phyloP scores from a whole-genome alignment of 1,284 basidiomycete genomes.

The Ustilago curta region DNA sequence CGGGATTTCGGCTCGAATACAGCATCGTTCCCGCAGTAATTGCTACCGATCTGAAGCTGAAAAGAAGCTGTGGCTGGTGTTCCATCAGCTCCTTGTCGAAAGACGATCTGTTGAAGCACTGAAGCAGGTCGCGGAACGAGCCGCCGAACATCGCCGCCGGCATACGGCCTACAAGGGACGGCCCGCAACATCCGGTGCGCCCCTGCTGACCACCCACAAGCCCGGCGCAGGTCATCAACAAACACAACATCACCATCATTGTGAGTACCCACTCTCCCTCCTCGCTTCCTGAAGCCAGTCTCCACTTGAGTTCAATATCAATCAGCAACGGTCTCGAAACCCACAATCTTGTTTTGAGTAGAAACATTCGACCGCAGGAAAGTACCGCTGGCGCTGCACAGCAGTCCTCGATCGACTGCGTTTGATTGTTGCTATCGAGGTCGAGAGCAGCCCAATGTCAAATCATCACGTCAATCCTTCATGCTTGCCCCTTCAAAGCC shows the following conservation, averaged over 20 bases:
- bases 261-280: background rate
- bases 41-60: background rate
- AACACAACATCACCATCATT: background rate
- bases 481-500: too few relatives aligned
- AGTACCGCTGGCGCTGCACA: too few relatives aligned
- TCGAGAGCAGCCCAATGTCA: too few relatives aligned
- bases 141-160: background rate
- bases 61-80: slow-evolving; percentile 2
- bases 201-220: background rate
- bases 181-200: background rate
- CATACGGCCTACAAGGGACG: background rate
- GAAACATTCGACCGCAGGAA: too few relatives aligned
- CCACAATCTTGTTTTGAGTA: too few relatives aligned
- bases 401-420: too few relatives aligned
- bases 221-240: background rate
- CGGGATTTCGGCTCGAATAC: background rate
- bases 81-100: background rate
- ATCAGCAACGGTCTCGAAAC: too few relatives aligned
- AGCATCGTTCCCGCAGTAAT: background rate
- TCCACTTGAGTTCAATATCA: too few relatives aligned
- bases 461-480: too few relatives aligned
- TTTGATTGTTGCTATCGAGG: too few relatives aligned
- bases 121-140: background rate
- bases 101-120: background rate
- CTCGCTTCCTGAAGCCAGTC: background rate